Conservation (phyloP, 2,329 filamentous ascomycete genomes). For the Alternaria hordeiaustralica region DNA sequence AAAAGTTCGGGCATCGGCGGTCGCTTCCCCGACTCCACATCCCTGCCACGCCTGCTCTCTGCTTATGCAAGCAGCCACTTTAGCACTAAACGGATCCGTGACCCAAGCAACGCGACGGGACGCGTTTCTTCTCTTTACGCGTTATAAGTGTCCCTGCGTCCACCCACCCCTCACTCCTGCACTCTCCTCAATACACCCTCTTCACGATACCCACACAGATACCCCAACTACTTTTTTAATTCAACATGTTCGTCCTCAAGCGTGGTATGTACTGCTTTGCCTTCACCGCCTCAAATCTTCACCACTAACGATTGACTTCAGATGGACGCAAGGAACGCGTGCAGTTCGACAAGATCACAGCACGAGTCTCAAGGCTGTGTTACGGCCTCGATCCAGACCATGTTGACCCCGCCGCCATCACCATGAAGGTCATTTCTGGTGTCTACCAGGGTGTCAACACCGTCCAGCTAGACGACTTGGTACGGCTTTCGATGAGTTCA, state of each 20-base stretch:
- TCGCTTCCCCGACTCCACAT: slow-evolving; percentile 22
- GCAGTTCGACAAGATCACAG: slow-evolving; percentile 99
- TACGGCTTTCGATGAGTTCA: slow-evolving; percentile 58
- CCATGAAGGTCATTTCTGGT: slow-evolving; percentile 98
- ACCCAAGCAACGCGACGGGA: slow-evolving; percentile 28
- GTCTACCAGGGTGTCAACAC: slow-evolving; percentile 99
- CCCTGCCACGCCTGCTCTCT: slow-evolving; percentile 9
- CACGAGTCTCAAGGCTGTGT: slow-evolving; percentile 94
- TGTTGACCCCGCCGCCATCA: slow-evolving; percentile 97
- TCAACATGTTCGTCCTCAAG: slow-evolving; percentile 52
- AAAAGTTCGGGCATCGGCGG: slow-evolving; percentile 37
- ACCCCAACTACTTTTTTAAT: slow-evolving; percentile 29
- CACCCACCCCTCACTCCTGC: slow-evolving; percentile 29
- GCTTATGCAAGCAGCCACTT: slow-evolving; percentile 24
- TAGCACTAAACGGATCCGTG: slow-evolving; percentile 20
- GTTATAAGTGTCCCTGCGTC: slow-evolving; percentile 38
- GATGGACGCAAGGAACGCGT: slow-evolving; percentile 99
- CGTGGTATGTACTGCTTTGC: slow-evolving; percentile 44
- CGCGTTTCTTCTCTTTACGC: slow-evolving; percentile 30
- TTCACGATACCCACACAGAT: slow-evolving; percentile 38
- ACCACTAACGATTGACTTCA: slow-evolving; percentile 51
- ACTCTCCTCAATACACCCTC: slow-evolving; percentile 25
- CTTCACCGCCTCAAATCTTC: slow-evolving; percentile 29
- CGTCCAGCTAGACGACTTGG: slow-evolving; percentile 93
- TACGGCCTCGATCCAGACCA: slow-evolving; percentile 96